A percentile compares a stretch with the other conserved stretches of the same genome.
These are phyloP conservation scores for Helminthosporium solani DNA, from an alignment of 2,329 filamentous ascomycete species.

Conservation along the genomic window DNA sequence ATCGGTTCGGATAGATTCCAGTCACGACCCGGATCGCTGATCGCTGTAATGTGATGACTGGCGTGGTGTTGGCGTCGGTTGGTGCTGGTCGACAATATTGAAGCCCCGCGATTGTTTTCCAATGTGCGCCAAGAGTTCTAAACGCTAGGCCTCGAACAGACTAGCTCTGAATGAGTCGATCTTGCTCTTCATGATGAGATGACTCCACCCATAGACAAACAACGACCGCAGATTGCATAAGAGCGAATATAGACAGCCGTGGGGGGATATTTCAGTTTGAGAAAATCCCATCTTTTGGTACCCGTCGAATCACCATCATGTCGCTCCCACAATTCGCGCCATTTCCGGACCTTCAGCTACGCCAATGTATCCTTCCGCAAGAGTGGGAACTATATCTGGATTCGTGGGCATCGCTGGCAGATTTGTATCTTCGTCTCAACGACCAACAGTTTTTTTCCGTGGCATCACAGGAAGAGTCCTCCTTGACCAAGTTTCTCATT, in stretches of 20 bases:
- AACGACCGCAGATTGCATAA: background rate
- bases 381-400: constrained; percentile 80
- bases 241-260: background rate
- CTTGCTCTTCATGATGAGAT: background rate
- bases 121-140: constrained; percentile 4
- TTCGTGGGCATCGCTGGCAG: constrained; percentile 70
- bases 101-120: background rate
- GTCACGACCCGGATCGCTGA: constrained; percentile 50
- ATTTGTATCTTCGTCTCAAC: constrained; percentile 63
- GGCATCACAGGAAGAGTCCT: constrained; percentile 56
- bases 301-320: constrained; percentile 28
- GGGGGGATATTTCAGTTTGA: no score
- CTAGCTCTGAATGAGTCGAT: background rate
- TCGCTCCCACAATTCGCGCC: constrained; percentile 71
- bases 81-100: constrained; percentile 1
- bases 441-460: constrained; percentile 56
- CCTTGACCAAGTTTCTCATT: constrained; percentile 62
- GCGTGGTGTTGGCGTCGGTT: constrained; percentile 34
- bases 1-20: constrained; percentile 35
- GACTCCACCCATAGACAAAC: background rate
- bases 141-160: background rate
- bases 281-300: background rate
- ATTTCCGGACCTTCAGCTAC: constrained; percentile 70
- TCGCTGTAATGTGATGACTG: constrained; percentile 58
- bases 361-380: constrained; percentile 62